Evolutionary conservation across 192 early-diverging fungal genomes (phyloP), one percentile per base, ranked within the genome.

Genomic region (Podila minutissima): DNA sequence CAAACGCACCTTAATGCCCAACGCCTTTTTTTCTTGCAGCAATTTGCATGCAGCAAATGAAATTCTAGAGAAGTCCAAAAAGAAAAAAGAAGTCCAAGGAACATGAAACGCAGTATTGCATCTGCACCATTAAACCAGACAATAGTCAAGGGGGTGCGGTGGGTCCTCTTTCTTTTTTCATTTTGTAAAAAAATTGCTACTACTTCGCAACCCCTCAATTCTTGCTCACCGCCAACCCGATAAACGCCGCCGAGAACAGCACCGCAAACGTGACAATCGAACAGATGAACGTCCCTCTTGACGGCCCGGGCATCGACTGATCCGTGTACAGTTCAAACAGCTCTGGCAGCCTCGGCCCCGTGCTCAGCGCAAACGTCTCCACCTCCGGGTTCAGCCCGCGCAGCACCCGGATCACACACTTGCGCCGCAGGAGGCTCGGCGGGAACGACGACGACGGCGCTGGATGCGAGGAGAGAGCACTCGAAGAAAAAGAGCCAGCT

Each of bases 261-360:
- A 35, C 4, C 5, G 55, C 55, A 57, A 71, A 78, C 9, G 59
- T 9, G 1, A 46, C 8, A 3, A 78, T 10, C 1, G 69, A 50
- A 48, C 59, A 67, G 22, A 67, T 62, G 41, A 78, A 76, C n/a
- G 62, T 66, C 0, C 10, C 48, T 4, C 69, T 37, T 0, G 69
- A 71, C 1, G 75, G 75, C 0, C 75, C 75, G 1, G 75, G 75
- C 19, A 78, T 4, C 19, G 75, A 66, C 50, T 71, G 58, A 5
- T 78, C 75, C 37, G 75, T 65, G 22, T 66, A 76, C n/a, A 76
- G 26, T 5, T 69, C 59, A 63, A 71, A 78, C n/a, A 78, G 28
- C 55, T 78, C 75, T 0, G 64, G 55, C 24, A 78, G n/a, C 20
- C 69, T 66, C 46, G 75, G 75, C 17, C 75, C 75, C 8, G 75